A percentile compares a stretch with the other conserved stretches of the same genome.
Evolutionary conservation across 768 basidiomycete species (phyloP).

Genomic region (Tylopilus vinaceipallidus): DNA sequence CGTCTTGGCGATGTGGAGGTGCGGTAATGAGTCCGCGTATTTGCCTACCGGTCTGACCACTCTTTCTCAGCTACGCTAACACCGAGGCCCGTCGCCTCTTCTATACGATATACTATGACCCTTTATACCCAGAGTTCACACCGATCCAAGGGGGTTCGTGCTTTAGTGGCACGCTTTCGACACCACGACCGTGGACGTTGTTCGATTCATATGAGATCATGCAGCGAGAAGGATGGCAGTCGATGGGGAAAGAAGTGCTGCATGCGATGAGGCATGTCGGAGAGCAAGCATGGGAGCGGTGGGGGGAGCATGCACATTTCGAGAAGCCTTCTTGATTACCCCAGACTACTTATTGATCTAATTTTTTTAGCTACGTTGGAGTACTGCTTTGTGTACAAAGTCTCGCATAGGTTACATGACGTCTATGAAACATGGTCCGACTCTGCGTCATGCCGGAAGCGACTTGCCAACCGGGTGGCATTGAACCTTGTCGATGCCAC

Average conservation of each 20-base stretch:
- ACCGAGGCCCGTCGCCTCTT: conserved; percentile 54
- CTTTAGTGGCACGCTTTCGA: conserved; percentile 32
- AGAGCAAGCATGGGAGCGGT: conserved; percentile 43
- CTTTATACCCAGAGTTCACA: conserved; percentile 72
- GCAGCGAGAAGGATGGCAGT: conserved; percentile 40
- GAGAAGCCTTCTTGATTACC: conserved; percentile 31
- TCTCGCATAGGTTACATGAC: not conserved
- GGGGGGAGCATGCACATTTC: conserved; percentile 34
- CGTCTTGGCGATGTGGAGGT: conserved; percentile 59
- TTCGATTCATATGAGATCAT: conserved; percentile 38
- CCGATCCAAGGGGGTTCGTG: conserved; percentile 37
- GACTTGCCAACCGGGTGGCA: no score
- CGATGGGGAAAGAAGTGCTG: conserved; percentile 37
- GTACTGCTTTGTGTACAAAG: conserved; percentile 19
- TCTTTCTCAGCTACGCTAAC: conserved; percentile 41
- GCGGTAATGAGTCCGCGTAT: conserved; percentile 16
- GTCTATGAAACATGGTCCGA: no score
- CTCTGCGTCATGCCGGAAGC: no score
- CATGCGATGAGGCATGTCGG: conserved; percentile 39
- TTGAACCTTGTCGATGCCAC: conserved; percentile 22
- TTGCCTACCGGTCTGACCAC: conserved; percentile 5
- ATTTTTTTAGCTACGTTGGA: conserved; percentile 12
- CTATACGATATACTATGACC: conserved; percentile 75
- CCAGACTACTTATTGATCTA: conserved; percentile 19
- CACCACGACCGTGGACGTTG: conserved; percentile 39